Conservation (phyloP, 2,329 filamentous ascomycete genomes). For the Fusarium sp. region DNA sequence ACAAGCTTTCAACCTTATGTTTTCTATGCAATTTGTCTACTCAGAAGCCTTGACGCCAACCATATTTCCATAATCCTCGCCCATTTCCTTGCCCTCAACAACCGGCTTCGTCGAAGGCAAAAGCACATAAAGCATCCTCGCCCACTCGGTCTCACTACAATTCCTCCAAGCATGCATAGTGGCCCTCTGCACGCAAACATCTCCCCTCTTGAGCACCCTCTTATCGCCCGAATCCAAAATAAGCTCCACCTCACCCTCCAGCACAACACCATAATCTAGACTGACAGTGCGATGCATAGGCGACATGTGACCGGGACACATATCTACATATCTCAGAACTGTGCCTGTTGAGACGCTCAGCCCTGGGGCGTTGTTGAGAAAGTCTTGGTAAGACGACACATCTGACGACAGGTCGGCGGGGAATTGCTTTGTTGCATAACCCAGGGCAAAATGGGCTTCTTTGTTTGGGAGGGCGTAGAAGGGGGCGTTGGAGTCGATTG, state of each 20-base stretch:
- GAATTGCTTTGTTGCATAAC: conserved; percentile 45
- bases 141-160: conserved; percentile 57
- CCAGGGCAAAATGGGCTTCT: conserved; percentile 41
- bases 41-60: conserved; percentile 40
- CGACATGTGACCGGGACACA: conserved; percentile 51
- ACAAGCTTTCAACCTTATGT: too few species aligned
- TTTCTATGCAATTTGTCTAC: not conserved
- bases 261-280: conserved; percentile 66
- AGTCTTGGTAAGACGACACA: conserved; percentile 39
- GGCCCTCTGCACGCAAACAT: conserved; percentile 66
- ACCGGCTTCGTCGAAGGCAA: conserved; percentile 37
- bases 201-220: conserved; percentile 60
- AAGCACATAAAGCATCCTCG: conserved; percentile 57
- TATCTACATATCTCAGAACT: conserved; percentile 62
- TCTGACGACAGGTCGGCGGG: conserved; percentile 42
- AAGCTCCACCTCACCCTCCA: conserved; percentile 67
- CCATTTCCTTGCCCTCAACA: conserved; percentile 35
- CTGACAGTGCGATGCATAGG: conserved; percentile 62
- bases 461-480: conserved; percentile 35
- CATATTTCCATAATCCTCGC: conserved; percentile 52
- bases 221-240: conserved; percentile 63
- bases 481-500: conserved; percentile 36
- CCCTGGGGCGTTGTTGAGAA: conserved; percentile 41
- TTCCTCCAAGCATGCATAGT: conserved; percentile 70
- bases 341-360: conserved; percentile 53